Evolutionary conservation across 2,329 filamentous ascomycete genomes (phyloP), one percentile per base, ranked within the genome.

Genomic region (Pseudocercospora musae): DNA sequence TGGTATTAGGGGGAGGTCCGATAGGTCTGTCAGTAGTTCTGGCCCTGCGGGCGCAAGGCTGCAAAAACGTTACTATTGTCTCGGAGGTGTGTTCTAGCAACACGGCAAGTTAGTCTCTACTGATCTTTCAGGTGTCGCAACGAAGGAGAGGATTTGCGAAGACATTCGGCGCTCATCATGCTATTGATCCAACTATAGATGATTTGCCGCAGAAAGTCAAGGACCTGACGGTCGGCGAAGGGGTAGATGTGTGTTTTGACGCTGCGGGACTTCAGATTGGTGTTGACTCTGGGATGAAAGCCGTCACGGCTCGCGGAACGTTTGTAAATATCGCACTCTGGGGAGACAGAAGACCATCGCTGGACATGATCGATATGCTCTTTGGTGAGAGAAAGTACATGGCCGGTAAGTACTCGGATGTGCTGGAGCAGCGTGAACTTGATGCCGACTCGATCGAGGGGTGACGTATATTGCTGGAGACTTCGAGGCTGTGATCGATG

Each of bases 231-330:
- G 40, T 48, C 2, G 62, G 56, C 13, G 33, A 58, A 6, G 65
- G 65, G 2, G 57, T 59, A 29, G 57, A 66, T 27, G 59, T 66
- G 7, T 63, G 59, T 7, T 66, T 67, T 40, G 65, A 67, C 40
- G 63, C 63, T 4, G 62, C 58, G 11, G 63, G 63, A 5, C 52
- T 64, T 11, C 61, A 67, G 37, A 61, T 50, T 18, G 49, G 58
- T 10, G 23, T 63, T 10, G 52, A 63, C 11, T 48, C 29, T 5
- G 58, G 62, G 1, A 15, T 62, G 33, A 44, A 62, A 18, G 56
- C 59, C 13, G 50, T 64, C 13, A 57, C 37, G 11, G 29, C 54
- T 31, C 52, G 58, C 10, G 62, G 62, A 6, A 64, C 61, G 11
- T 58, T 63, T 9, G 62, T 63, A 9, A 66, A 63, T 31, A 59